These are phyloP conservation scores for Diaporthe capsici DNA, from an alignment of 2,329 filamentous ascomycete genomes.

Conservation along the genomic window DNA sequence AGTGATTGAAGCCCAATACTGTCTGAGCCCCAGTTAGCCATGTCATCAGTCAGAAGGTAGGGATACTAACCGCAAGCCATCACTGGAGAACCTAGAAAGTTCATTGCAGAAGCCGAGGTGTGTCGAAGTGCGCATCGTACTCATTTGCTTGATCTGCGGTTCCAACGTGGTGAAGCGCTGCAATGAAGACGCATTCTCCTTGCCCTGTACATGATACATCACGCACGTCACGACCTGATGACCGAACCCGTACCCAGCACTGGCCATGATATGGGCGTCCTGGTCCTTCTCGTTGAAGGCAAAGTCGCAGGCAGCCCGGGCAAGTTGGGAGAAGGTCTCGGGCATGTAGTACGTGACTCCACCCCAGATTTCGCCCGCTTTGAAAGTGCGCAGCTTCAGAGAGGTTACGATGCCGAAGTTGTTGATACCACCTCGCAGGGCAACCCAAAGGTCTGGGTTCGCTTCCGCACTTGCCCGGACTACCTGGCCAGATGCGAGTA, in stretches of 20 bases:
- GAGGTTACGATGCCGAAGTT: slow-evolving; percentile 54
- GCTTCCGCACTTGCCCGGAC: slow-evolving; percentile 39
- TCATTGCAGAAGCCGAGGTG: slow-evolving; percentile 43
- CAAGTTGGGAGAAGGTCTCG: slow-evolving; percentile 40
- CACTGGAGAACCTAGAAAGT: slow-evolving; percentile 26
- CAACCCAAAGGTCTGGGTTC: slow-evolving; percentile 60
- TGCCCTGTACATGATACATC: slow-evolving; percentile 44
- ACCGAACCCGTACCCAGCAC: slow-evolving; percentile 41
- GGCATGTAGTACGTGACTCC: slow-evolving; percentile 42
- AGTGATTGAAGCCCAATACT: slow-evolving; percentile 30
- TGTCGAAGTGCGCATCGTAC: slow-evolving; percentile 42
- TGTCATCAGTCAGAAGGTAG: neutral
- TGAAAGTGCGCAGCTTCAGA: slow-evolving; percentile 43
- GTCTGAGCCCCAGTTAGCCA: neutral
- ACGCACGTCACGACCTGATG: slow-evolving; percentile 43
- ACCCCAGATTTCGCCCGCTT: slow-evolving; percentile 41
- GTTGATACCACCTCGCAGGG: slow-evolving; percentile 60
- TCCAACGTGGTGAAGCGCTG: slow-evolving; percentile 43
- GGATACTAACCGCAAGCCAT: neutral
- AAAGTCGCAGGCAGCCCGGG: slow-evolving; percentile 42
- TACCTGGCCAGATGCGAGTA: slow-evolving; percentile 36
- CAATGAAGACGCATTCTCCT: slow-evolving; percentile 43
- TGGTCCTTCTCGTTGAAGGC: slow-evolving; percentile 41
- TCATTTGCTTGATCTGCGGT: slow-evolving; percentile 42
- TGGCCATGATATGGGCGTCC: slow-evolving; percentile 43